Evolutionary conservation across 106 monocot species (phyloP).

Genomic region (Narthecium ossifragum): DNA sequence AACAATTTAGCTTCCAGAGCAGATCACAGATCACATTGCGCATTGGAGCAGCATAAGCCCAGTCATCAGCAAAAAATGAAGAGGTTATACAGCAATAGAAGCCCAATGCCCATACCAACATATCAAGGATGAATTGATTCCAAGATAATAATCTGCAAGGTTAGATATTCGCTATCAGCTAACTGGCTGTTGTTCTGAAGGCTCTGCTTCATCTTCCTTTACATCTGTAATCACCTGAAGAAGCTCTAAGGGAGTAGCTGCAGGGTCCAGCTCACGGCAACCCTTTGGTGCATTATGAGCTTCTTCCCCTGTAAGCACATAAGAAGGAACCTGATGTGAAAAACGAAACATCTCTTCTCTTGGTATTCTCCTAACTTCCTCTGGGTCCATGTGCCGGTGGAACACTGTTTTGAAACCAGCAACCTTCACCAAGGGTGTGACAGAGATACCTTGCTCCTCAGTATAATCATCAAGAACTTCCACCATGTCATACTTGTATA

Average conservation of each 20-base stretch:
- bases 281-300: conserved; percentile 51
- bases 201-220: conserved; percentile 18
- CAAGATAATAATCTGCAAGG: neutral
- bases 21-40: neutral
- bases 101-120: neutral
- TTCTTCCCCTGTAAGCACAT: conserved; percentile 43
- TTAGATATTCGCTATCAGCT: conserved; percentile 5
- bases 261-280: conserved; percentile 54
- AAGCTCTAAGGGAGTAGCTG: conserved; percentile 50
- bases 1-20: neutral
- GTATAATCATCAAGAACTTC: conserved; percentile 48
- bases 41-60: neutral
- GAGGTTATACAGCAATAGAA: neutral
- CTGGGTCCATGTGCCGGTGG: conserved; percentile 28
- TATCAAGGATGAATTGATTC: neutral
- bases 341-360: conserved; percentile 54
- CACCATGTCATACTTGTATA: conserved; percentile 68
- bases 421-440: conserved; percentile 47
- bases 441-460: conserved; percentile 42
- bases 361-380: conserved; percentile 34
- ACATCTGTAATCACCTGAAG: conserved; percentile 36
- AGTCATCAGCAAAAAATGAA: neutral
- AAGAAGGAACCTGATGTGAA: conserved; percentile 52
- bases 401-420: conserved; percentile 63
- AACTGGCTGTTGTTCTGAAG: conserved; percentile 13